Conservation (phyloP, 208 protist species). For the Trypanosoma avium region DNA sequence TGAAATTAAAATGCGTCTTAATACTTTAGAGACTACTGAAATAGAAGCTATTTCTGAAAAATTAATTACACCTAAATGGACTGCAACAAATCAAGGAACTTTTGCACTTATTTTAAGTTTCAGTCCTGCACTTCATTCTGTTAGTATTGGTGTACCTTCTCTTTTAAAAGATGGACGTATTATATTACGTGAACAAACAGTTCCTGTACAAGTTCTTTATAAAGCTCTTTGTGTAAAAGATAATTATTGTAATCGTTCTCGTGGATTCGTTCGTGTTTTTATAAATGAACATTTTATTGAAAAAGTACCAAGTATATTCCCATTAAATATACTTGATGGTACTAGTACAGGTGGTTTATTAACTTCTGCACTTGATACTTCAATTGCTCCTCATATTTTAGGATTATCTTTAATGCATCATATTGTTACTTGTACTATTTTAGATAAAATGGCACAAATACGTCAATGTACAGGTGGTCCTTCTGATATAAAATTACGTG, state of each 20-base stretch:
- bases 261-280: constrained; percentile 90
- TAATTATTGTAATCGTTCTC: constrained; percentile 66
- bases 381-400: constrained; percentile 83
- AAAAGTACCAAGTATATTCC: constrained; percentile 74
- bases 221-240: constrained; percentile 63
- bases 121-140: constrained; percentile 63
- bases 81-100: constrained; percentile 41
- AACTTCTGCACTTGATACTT: constrained; percentile 67
- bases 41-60: constrained; percentile 42
- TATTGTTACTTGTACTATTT: constrained; percentile 69
- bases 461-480: constrained; percentile 64
- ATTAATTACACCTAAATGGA: constrained; percentile 37
- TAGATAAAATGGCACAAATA: constrained; percentile 55
- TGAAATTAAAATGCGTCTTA: constrained; percentile 69
- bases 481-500: constrained; percentile 70
- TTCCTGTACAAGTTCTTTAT: constrained; percentile 82
- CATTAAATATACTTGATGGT: constrained; percentile 83
- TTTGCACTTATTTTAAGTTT: constrained; percentile 83
- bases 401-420: constrained; percentile 90
- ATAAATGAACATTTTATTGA: constrained; percentile 39
- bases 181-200: constrained; percentile 65
- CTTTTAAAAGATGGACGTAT: constrained; percentile 49
- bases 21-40: constrained; percentile 78
- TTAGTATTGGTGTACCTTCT: constrained; percentile 62
- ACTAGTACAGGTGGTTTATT: constrained; percentile 71